Evolutionary conservation across 495 filamentous ascomycete genomes (phyloP).

Genomic region (Lasiosphaeriaceae sp.): DNA sequence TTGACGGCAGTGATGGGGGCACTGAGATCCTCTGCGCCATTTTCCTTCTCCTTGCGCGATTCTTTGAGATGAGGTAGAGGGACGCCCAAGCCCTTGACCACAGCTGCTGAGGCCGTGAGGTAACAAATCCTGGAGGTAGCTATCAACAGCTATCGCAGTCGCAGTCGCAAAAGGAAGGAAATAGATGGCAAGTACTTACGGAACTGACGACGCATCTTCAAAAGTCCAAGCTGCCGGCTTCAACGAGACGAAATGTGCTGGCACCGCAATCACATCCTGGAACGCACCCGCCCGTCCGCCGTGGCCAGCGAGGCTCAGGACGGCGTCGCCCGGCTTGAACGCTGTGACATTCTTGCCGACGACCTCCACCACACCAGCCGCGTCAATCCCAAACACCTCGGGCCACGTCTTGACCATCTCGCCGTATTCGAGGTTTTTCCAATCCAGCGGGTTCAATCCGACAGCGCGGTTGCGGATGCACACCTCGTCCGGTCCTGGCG

Average conservation of each 20-base stretch:
- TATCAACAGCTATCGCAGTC: background rate
- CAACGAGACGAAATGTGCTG: conserved; percentile 32
- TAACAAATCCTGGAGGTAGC: conserved; percentile 33
- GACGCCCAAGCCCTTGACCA: conserved; percentile 25
- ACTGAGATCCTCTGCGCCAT: background rate
- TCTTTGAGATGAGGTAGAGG: conserved; percentile 29
- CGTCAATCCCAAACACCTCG: conserved; percentile 36
- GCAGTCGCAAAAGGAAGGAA: background rate
- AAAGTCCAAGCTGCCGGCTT: conserved; percentile 37
- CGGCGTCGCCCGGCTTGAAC: conserved; percentile 37
- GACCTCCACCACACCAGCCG: conserved; percentile 34
- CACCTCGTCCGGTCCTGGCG: conserved; percentile 28
- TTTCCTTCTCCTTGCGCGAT: background rate
- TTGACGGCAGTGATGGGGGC: background rate
- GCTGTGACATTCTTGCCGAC: conserved; percentile 26
- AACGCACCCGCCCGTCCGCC: conserved; percentile 31
- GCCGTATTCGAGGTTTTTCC: conserved; percentile 33
- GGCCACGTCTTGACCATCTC: conserved; percentile 31
- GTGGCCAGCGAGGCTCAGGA: conserved; percentile 24
- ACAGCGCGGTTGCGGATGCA: conserved; percentile 33
- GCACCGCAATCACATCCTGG: conserved; percentile 35
- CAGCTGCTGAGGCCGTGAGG: conserved; percentile 31
- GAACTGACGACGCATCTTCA: conserved; percentile 39
- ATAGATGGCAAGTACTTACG: conserved; percentile 28
- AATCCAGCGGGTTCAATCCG: conserved; percentile 37